These are phyloP conservation scores for Macadamia tetraphylla DNA, from an alignment of 164 flowering plant genomes.

Conservation along the genomic window DNA sequence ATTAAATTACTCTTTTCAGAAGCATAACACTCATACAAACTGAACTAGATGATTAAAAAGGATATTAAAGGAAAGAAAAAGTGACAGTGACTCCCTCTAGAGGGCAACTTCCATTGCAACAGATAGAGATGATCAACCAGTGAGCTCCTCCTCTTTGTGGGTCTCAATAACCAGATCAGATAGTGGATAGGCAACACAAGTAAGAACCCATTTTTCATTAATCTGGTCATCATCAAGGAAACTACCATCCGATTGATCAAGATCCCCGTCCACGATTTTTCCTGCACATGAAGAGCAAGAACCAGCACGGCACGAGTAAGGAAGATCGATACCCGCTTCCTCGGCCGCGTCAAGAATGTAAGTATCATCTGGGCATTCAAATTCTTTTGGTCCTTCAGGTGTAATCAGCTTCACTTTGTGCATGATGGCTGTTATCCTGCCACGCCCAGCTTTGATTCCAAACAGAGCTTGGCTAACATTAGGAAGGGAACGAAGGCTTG, in stretches of 20 bases:
- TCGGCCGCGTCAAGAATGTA: conserved; percentile 78
- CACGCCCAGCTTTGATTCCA: conserved; percentile 38
- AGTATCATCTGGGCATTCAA: conserved; percentile 45
- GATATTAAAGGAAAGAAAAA: no score
- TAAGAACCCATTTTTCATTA: conserved; percentile 56
- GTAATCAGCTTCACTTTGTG: conserved; percentile 51
- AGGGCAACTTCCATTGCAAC: no score
- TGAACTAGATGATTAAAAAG: not conserved
- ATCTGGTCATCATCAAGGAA: conserved; percentile 86
- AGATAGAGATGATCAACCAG: conserved; percentile 12
- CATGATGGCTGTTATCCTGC: conserved; percentile 34
- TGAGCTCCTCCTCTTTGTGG: conserved; percentile 83
- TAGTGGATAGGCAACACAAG: conserved; percentile 68
- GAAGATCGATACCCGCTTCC: conserved; percentile 59
- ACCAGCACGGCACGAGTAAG: conserved; percentile 92
- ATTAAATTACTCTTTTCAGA: no score
- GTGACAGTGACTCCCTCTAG: no score
- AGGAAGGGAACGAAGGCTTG: conserved; percentile 28
- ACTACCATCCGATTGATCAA: conserved; percentile 68
- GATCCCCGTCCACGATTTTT: conserved; percentile 39
- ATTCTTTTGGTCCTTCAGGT: conserved; percentile 35
- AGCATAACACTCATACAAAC: not conserved
- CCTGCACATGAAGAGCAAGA: conserved; percentile 90
- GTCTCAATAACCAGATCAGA: conserved; percentile 57
- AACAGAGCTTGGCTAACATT: conserved; percentile 36